Base-by-base conservation (phyloP, 2,329 filamentous ascomycete species). In the Cercospora berteroae region DNA sequence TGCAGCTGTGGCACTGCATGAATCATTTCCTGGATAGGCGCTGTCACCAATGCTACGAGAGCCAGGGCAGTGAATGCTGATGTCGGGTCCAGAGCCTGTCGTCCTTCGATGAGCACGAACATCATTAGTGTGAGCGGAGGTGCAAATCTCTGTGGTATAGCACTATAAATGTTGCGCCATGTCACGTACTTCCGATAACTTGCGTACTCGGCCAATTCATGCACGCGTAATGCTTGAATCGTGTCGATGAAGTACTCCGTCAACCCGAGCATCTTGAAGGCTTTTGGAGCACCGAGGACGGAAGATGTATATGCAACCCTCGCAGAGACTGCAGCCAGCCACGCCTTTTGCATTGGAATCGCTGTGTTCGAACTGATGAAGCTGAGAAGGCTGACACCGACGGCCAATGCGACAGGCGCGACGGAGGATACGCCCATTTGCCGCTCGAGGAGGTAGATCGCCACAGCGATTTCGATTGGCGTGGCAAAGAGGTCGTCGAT, bases 391-490 rank as follows among this genome's bases (percentile, higher is more conserved):
- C 57, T 70, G 12, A 71, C 59, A 5, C 56, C 59, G 4, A 70
- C 36, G 8, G 68, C 61, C 10, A 73, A 36, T 9, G 60, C 68
- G 5, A 73, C 63, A 4, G 71, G 70, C 18, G 70, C 68, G 8
- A 72, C 44, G 60, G 65, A 70, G 20, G 67, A 64, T 2, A 74
- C 63, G 10, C 71, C 71, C 10, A 73, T 67, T 20, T 71, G 70
- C 12, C 65, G 64, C 31, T 68, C 42, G 12, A 73, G 56, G 5
- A 74, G 60, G 33, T 64, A 71, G 16, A 72, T 70, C 2, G 72
- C 71, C 5, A 73, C 50, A 4, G 60, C 72, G 18, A 74, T 69
- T 33, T 74, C 71, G 6, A 74, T 57, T 3, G 71, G 72, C n/a
- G 71, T 67, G 12, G 71, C 70, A 52, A 69, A 70, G 18, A 72